A percentile compares a stretch with the other conserved stretches of the same genome.
Evolutionary conservation across 805 yeast species (phyloP).

Genomic region (Schizosaccharomyces octosporus): DNA sequence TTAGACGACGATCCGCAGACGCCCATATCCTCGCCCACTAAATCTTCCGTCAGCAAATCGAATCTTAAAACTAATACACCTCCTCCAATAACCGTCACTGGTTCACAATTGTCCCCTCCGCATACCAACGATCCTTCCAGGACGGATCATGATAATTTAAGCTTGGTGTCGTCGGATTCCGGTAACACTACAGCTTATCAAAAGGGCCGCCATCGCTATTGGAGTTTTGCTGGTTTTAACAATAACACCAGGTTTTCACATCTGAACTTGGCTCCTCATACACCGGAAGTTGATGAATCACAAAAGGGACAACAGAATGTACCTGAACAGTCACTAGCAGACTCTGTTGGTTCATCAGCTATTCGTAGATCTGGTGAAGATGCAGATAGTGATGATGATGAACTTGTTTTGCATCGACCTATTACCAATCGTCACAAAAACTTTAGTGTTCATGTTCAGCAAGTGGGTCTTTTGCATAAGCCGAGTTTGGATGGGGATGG

Average conservation of each 20-base stretch:
- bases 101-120: not conserved
- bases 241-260: not conserved
- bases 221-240: slow-evolving; percentile 1
- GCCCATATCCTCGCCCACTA: not conserved
- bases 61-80: not conserved
- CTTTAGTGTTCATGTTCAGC: not conserved
- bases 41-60: not conserved
- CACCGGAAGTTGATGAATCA: not conserved
- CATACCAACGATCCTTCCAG: not conserved
- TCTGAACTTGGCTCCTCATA: not conserved
- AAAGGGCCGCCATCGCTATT: not conserved
- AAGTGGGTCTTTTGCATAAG: not conserved
- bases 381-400: not conserved
- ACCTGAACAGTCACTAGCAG: too few relatives aligned
- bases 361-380: not conserved
- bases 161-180: not conserved
- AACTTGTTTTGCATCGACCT: not conserved
- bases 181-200: not conserved
- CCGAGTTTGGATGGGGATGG: not conserved
- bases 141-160: not conserved
- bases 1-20: not conserved
- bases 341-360: not conserved
- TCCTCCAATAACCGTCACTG: not conserved
- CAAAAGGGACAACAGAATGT: too few relatives aligned
- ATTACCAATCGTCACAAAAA: not conserved